Base-by-base conservation (phyloP, 257 asterid genomes). In the Schizonepeta tenuifolia region DNA sequence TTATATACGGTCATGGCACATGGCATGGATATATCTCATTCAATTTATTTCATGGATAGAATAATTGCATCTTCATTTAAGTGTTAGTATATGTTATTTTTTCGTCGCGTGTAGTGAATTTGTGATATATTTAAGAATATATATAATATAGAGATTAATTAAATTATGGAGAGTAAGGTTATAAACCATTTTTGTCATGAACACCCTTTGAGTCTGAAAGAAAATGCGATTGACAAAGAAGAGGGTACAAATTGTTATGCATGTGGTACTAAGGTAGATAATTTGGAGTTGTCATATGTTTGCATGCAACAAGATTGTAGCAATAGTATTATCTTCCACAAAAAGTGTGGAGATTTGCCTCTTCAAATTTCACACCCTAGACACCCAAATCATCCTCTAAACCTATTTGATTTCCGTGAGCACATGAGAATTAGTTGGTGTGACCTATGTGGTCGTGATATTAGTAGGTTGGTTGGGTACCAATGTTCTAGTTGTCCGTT, bases 381-480 rank as follows among this genome's bases (percentile, higher is more conserved):
- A 33, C 65, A 59, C 65, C 65, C 26, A 7, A 3, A n/a, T n/a
- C 68, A 38, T 38, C 65, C 43, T 31, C 8, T 58, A 1, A 2
- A 2, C 6, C 24, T 62, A 18, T 38, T 62, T 62, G 51, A 62
- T 36, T 10, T 1, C 35, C 68, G 6, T 5, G 0, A 9, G n/a
- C n/a, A n/a, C n/a, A n/a, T 0, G 3, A 0, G 0, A 3, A 1
- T 0, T 2, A 1, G 0, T 9, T 4, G 0, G 0, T 62, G 68
- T 35, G 35, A 62, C 5, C 1, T 10, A 1, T 38, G 68, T 20
- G 0, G 1, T 9, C 17, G 18, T 3, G 35, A 62, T 36, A 0
- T 62, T 10, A 35, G 2, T 36, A 2, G 2, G 9, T 33, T 4
- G 14, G 5, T 65, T 24, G 57, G 18, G 1, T 62, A 62, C 15